Evolutionary conservation across 208 protist species (phyloP), one percentile per base, ranked within the genome.

Genomic region (Crithidia thermophila): DNA sequence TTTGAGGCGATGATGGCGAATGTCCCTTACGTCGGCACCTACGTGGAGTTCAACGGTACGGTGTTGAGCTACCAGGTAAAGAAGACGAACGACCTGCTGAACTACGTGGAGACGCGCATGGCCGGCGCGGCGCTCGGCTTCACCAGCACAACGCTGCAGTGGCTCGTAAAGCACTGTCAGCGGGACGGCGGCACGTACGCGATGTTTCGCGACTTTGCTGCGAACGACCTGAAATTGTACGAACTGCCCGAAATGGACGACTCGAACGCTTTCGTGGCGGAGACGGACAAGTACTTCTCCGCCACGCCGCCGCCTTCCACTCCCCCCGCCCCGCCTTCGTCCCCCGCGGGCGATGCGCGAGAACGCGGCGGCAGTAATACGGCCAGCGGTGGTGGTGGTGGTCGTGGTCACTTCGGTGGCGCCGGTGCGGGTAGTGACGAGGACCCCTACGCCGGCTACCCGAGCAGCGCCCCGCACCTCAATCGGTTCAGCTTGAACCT

Each of bases 1-100:
- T 96, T 96, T 56, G 82, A 94, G 43, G 87, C 88, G 9, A 93
- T 82, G 42, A 70, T 94, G 39, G 91, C 91, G 3, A 91, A 93
- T 59, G 85, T 93, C 21, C 70, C 86, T 4, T 72, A 93, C 33
- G 77, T 96, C 8, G 91, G 86, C 34, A 80, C 91, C 11, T 96
- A 90, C 72, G 67, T 87, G 16, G 88, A 96, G 72, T 76, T 81
- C 59, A 82, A 78, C 43, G 91, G 91, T 42, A 70, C 92, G 34
- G 71, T 96, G 70, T 72, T 93, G 75, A 69, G 75, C 25, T 91
- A 82, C 70, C 79, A 91, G 27, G 74, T 92, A 28, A 81, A 72
- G 50, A 88, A 88, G 47, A 86, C 84, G 23, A 73, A 86, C 16
- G 88, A 96, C 42, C 70, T 93, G 57, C 81, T 94, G 21, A 76